phyloP scores from a whole-genome alignment of 495 filamentous ascomycete species.

The Aspergillus kassunensis region DNA sequence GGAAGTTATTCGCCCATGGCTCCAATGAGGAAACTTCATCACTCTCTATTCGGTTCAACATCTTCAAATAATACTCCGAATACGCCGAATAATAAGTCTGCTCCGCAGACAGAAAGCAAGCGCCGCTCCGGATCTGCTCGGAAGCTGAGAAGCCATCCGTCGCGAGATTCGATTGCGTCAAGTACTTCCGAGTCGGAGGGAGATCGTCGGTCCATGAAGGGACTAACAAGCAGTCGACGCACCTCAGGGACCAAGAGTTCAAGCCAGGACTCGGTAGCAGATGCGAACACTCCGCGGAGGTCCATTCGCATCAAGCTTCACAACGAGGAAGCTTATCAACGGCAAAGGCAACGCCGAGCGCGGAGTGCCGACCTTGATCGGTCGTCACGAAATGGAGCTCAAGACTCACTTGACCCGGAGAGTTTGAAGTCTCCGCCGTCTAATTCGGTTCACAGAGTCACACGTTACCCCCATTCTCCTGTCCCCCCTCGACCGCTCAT shows the following conservation, averaged over 20 bases:
- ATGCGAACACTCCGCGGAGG: slow-evolving; percentile 67
- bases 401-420: slow-evolving; percentile 34
- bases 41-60: slow-evolving; percentile 29
- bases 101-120: slow-evolving; percentile 24
- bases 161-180: slow-evolving; percentile 38
- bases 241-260: slow-evolving; percentile 52
- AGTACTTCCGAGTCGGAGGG: slow-evolving; percentile 49
- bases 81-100: slow-evolving; percentile 29
- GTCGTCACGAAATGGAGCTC: slow-evolving; percentile 29
- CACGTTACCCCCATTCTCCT: slow-evolving; percentile 83
- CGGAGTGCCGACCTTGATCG: slow-evolving; percentile 32
- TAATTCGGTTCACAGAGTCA: slow-evolving; percentile 63
- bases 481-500: slow-evolving; percentile 86
- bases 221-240: slow-evolving; percentile 25
- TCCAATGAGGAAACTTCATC: slow-evolving; percentile 57
- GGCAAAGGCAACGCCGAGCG: slow-evolving; percentile 50
- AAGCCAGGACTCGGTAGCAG: slow-evolving; percentile 32
- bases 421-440: slow-evolving; percentile 86
- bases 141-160: slow-evolving; percentile 32
- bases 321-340: slow-evolving; percentile 63
- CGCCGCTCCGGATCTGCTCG: slow-evolving; percentile 36
- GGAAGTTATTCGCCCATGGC: slow-evolving; percentile 67
- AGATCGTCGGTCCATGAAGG: slow-evolving; percentile 28
- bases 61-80: slow-evolving; percentile 20
- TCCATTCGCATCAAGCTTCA: slow-evolving; percentile 90